Percentiles rank a stretch among this genome's conserved stretches.
Conservation (phyloP, 1,284 basidiomycete genomes). For the Ustilago crameri region DNA sequence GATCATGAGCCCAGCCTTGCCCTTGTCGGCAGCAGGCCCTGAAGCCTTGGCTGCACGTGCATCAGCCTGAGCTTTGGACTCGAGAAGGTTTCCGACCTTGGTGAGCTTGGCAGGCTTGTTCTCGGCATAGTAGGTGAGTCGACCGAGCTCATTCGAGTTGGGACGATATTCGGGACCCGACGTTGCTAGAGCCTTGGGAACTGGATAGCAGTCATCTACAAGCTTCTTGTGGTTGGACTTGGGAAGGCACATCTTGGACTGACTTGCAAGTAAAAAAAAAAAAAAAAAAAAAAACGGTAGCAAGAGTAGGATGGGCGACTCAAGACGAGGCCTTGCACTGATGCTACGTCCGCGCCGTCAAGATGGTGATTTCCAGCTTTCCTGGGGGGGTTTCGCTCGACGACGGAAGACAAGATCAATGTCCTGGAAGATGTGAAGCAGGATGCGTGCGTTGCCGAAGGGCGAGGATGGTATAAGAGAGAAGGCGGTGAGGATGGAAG, state of each 20-base stretch:
- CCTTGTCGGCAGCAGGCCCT: slow-evolving; percentile 75
- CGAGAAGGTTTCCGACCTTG: slow-evolving; percentile 84
- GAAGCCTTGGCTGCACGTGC: slow-evolving; percentile 76
- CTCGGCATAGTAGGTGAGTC: slow-evolving; percentile 89
- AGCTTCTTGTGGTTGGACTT: slow-evolving; percentile 86
- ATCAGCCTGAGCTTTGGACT: slow-evolving; percentile 80
- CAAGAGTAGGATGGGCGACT: not conserved
- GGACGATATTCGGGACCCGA: slow-evolving; percentile 78
- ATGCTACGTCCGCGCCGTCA: too few species aligned
- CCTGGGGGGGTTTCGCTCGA: too few species aligned
- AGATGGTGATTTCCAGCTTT: too few species aligned
- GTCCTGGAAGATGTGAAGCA: too few species aligned
- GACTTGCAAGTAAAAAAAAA: too few species aligned
- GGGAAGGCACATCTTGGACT: slow-evolving; percentile 69
- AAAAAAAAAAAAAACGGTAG: too few species aligned
- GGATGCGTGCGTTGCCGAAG: too few species aligned
- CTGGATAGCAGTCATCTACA: slow-evolving; percentile 89
- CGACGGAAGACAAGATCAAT: too few species aligned
- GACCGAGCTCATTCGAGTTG: slow-evolving; percentile 81
- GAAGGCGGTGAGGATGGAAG: too few species aligned
- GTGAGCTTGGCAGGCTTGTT: slow-evolving; percentile 89
- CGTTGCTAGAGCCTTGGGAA: slow-evolving; percentile 79
- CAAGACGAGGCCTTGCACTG: too few species aligned
- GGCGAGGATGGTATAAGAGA: too few species aligned
- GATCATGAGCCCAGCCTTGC: slow-evolving; percentile 83